Conservation (phyloP, 2,329 filamentous ascomycete genomes). For the Elsinoe batatas region DNA sequence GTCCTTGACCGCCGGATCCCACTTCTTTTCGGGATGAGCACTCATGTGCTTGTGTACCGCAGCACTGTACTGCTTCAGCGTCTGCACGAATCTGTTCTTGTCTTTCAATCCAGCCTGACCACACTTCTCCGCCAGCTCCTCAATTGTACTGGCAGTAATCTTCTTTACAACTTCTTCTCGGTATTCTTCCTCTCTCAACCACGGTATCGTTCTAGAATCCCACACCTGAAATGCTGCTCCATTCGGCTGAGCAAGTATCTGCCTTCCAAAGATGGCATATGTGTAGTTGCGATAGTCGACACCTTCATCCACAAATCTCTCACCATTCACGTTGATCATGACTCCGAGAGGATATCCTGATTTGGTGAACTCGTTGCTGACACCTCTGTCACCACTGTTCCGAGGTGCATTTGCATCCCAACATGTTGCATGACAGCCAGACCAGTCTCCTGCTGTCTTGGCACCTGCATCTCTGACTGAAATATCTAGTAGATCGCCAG, state of each 20-base stretch:
- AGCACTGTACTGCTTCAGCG: conserved; percentile 47
- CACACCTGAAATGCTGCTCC: conserved; percentile 55
- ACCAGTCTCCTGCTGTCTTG: conserved; percentile 45
- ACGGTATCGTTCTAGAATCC: conserved; percentile 44
- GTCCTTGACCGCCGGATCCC: conserved; percentile 53
- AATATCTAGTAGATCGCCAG: conserved; percentile 47
- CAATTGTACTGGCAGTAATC: conserved; percentile 41
- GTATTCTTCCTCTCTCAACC: conserved; percentile 55
- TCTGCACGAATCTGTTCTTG: conserved; percentile 40
- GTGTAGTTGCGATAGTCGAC: conserved; percentile 57
- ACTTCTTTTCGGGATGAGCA: conserved; percentile 39
- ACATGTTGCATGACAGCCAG: conserved; percentile 53
- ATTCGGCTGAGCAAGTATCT: conserved; percentile 50
- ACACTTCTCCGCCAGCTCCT: conserved; percentile 47
- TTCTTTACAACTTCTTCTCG: conserved; percentile 46
- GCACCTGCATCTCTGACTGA: conserved; percentile 44
- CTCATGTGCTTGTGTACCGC: conserved; percentile 41
- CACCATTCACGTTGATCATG: conserved; percentile 51
- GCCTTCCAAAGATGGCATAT: conserved; percentile 55
- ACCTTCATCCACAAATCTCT: conserved; percentile 58
- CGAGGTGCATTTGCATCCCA: conserved; percentile 55
- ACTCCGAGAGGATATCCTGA: conserved; percentile 58
- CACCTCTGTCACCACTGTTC: conserved; percentile 45
- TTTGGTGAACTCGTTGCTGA: conserved; percentile 60
- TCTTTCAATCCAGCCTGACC: conserved; percentile 38